A percentile compares a stretch with the other conserved stretches of the same genome.
phyloP scores from a whole-genome alignment of 2,329 filamentous ascomycete genomes.

The Aspergillus intermedius region DNA sequence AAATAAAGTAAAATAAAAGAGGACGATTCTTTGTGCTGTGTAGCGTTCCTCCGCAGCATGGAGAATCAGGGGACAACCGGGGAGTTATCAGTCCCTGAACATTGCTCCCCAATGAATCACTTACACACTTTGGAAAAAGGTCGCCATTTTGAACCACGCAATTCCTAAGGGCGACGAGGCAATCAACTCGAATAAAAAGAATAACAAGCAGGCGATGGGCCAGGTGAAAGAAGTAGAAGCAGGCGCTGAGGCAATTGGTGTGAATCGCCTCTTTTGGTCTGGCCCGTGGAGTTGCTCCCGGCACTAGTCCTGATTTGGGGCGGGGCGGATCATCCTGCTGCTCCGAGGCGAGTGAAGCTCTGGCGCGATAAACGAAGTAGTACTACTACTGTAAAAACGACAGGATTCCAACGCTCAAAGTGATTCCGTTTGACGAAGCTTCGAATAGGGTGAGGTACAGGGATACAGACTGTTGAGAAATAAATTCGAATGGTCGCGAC shows the following conservation, averaged over 20 bases:
- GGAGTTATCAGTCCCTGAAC: conserved; percentile 13
- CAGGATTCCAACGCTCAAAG: not conserved
- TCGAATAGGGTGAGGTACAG: too few species aligned
- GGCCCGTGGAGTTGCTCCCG: conserved; percentile 12
- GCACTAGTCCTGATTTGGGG: conserved; percentile 16
- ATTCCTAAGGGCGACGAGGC: conserved; percentile 7
- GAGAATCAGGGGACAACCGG: conserved; percentile 19
- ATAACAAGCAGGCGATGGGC: not conserved
- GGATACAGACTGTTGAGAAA: too few species aligned
- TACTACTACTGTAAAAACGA: not conserved
- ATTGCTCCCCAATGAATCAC: conserved; percentile 14
- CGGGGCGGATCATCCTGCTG: conserved; percentile 19
- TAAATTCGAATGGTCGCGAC: too few species aligned
- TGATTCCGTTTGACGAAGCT: too few species aligned
- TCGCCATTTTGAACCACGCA: conserved; percentile 34
- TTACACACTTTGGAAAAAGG: conserved; percentile 47
- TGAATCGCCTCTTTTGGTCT: conserved; percentile 9
- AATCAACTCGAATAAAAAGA: conserved; percentile 2
- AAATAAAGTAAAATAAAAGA: conserved; percentile 4
- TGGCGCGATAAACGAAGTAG: too few species aligned
- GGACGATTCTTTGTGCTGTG: not conserved
- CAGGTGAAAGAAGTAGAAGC: not conserved
- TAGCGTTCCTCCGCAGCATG: conserved; percentile 10
- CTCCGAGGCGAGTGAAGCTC: conserved; percentile 7
- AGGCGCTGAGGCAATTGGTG: not conserved